A percentile compares a stretch with the other conserved stretches of the same genome.
Conservation (phyloP, 2,329 filamentous ascomycete species). For the Pleurostoma richardsiae region DNA sequence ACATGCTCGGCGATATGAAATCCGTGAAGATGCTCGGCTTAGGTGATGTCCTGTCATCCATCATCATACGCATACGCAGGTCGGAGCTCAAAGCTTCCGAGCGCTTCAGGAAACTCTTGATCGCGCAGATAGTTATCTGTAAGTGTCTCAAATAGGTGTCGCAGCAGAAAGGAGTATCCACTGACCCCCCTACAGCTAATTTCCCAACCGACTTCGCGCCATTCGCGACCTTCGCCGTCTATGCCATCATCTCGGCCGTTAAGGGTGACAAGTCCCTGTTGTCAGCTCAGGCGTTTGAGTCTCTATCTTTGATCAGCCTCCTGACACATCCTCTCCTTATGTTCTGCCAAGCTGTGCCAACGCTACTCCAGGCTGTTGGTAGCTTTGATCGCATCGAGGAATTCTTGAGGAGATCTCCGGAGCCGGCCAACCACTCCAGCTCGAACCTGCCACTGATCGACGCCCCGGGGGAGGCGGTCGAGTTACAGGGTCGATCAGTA, state of each 20-base stretch:
- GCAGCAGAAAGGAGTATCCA: not conserved
- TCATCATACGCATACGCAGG: slow-evolving; percentile 17
- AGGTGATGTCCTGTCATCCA: slow-evolving; percentile 12
- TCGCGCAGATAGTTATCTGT: slow-evolving; percentile 13
- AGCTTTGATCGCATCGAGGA: slow-evolving; percentile 15
- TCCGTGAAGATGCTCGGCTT: slow-evolving; percentile 38
- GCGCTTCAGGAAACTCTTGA: slow-evolving; percentile 17
- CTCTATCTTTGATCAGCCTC: slow-evolving; percentile 14
- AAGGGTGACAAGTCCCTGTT: slow-evolving; percentile 7
- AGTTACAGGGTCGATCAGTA: too few species aligned
- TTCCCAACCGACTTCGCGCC: slow-evolving; percentile 13
- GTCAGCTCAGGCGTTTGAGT: slow-evolving; percentile 11
- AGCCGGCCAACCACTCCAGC: too few species aligned
- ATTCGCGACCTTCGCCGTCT: slow-evolving; percentile 17
- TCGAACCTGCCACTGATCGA: too few species aligned
- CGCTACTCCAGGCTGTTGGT: slow-evolving; percentile 10
- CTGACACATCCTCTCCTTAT: slow-evolving; percentile 9
- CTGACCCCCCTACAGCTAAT: not conserved
- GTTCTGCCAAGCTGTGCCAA: slow-evolving; percentile 13
- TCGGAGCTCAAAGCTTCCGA: slow-evolving; percentile 22
- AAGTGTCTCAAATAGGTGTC: slow-evolving; percentile 1
- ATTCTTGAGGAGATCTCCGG: slow-evolving; percentile 1
- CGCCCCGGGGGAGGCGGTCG: too few species aligned
- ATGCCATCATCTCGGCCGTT: slow-evolving; percentile 15
- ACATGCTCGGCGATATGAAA: slow-evolving; percentile 37